Evolutionary conservation across 257 asterid species (phyloP), one percentile per base, ranked within the genome.

Genomic region (Nyctanthes arbortristis): DNA sequence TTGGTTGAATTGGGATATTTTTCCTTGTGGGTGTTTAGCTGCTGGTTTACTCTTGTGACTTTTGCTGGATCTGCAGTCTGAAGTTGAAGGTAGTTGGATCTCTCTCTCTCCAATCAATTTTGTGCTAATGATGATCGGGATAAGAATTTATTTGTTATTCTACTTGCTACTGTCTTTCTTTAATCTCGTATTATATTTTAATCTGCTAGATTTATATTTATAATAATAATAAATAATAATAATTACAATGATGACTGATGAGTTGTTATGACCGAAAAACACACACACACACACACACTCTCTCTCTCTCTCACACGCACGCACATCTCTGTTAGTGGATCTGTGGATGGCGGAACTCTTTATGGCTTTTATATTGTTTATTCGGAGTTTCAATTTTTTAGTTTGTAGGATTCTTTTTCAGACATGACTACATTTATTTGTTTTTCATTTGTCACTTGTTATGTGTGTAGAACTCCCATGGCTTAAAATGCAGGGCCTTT

Each of bases 21-120:
- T 24, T 22, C 29, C 58, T 49, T 8, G 14, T 10, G 7, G 1
- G 5, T 47, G 47, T 40, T 35, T 39, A 20, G 71, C 65, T 72
- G 40, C 63, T 63, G 62, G 18, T 65, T 59, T 56, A 61, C 55
- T 61, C n/a, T 59, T 43, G 40, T 47, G 61, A 32, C 52, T 69
- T 60, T 43, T 45, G 34, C 57, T 31, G 65, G 34, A 25, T 74
- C 59, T 74, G 64, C 20, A 31, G 55, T 69, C 70, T 49, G 78
- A 16, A 36, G 14, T 63, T 31, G 16, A 45, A 43, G 45, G 63
- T 35, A 36, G 27, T 45, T 4, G 30, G 54, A 43, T 64, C 47
- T 66, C 69, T 55, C 63, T 27, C 8, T 49, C 25, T 25, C 7
- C n/a, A 27, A 9, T 24, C 24, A 8, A 49, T 43, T 52, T 64